These are phyloP conservation scores for Viola pubescens DNA, from an alignment of 441 rosid species.

Conservation along the genomic window DNA sequence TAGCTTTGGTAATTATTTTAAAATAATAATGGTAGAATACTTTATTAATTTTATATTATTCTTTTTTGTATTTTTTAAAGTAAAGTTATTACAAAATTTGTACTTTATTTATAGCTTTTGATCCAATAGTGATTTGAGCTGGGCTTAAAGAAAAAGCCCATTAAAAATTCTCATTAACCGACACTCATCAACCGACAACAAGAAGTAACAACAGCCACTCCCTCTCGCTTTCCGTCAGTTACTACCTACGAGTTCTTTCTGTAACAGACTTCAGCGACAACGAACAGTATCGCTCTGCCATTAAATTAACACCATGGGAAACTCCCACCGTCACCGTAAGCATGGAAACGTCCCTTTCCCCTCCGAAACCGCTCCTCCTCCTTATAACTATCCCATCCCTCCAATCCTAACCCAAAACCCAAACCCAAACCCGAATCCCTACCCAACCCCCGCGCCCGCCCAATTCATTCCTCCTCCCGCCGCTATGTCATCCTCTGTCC, in stretches of 20 bases:
- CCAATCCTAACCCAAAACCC: background rate
- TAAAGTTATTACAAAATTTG: too few species aligned
- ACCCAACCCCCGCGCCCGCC: conserved; percentile 11
- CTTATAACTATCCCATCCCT: conserved; percentile 6
- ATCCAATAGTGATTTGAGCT: too few species aligned
- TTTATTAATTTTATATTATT: too few species aligned
- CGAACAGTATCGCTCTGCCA: background rate
- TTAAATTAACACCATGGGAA: conserved; percentile 11
- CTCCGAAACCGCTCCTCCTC: conserved; percentile 18
- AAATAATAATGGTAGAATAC: too few species aligned
- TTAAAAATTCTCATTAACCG: background rate
- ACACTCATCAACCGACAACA: background rate
- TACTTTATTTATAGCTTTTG: too few species aligned
- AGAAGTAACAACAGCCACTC: background rate
- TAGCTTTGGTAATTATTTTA: too few species aligned
- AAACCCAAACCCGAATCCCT: conserved; percentile 13
- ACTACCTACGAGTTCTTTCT: background rate
- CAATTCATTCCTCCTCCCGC: background rate
- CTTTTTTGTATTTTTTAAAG: too few species aligned
- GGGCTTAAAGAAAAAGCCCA: too few species aligned
- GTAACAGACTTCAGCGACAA: background rate
- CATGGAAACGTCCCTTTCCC: conserved; percentile 10
- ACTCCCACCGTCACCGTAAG: conserved; percentile 26
- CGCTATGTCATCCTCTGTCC: conserved; percentile 15
- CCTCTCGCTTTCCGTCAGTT: background rate